These are phyloP conservation scores for Cantharellus anzutake DNA, from an alignment of 768 basidiomycete species.

Conservation along the genomic window DNA sequence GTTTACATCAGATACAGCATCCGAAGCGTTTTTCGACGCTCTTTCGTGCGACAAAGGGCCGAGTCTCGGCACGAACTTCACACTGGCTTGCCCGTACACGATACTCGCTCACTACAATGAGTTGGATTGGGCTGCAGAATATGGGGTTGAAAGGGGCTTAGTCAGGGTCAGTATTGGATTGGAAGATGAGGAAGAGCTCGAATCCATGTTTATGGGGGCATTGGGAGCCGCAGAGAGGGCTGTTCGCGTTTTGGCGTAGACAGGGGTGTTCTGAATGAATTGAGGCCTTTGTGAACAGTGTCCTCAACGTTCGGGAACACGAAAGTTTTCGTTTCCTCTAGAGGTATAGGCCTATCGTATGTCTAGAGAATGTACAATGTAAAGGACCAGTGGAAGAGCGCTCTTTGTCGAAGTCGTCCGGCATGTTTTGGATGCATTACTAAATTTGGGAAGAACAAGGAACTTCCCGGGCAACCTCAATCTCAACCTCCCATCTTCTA, in stretches of 20 bases:
- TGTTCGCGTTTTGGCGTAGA: background rate
- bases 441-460: too few relatives aligned
- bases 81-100: conserved; percentile 83
- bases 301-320: too few relatives aligned
- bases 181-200: conserved; percentile 45
- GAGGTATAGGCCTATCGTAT: too few relatives aligned
- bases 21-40: conserved; percentile 67
- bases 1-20: conserved; percentile 50
- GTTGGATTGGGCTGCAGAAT: conserved; percentile 77
- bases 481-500: too few relatives aligned
- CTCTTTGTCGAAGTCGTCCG: too few relatives aligned
- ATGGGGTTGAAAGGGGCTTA: conserved; percentile 66
- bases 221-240: conserved; percentile 50
- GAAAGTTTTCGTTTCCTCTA: too few relatives aligned
- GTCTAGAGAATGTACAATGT: too few relatives aligned
- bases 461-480: too few relatives aligned
- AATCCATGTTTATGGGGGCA: conserved; percentile 41
- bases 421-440: too few relatives aligned
- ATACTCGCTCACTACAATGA: conserved; percentile 82
- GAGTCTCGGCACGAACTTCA: conserved; percentile 87
- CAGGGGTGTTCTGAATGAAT: too few relatives aligned
- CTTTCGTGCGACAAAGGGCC: conserved; percentile 80
- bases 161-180: conserved; percentile 85
- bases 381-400: too few relatives aligned
- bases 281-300: too few relatives aligned